phyloP scores from a whole-genome alignment of 2,329 filamentous ascomycete genomes.

The Colletotrichum sp. region DNA sequence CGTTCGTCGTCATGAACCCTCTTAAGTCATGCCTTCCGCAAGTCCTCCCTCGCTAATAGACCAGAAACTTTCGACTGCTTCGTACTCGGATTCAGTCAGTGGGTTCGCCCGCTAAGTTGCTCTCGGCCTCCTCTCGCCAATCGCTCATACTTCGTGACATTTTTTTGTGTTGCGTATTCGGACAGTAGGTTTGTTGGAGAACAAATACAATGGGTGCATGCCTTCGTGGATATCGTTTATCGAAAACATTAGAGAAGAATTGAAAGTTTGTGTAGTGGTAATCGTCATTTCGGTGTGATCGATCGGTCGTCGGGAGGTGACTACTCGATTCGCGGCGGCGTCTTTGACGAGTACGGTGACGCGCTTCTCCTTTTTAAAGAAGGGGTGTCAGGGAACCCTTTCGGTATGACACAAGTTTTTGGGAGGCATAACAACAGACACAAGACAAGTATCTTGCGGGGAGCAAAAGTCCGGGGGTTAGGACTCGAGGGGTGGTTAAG shows the following conservation, averaged over 20 bases:
- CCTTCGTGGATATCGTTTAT: conserved; percentile 14
- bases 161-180: neutral
- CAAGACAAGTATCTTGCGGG: neutral
- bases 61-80: fast-evolving
- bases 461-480: neutral
- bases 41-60: neutral
- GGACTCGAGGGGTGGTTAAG: neutral
- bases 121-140: neutral
- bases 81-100: neutral
- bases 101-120: fast-evolving
- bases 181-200: neutral
- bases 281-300: neutral
- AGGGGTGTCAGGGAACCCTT: conserved; percentile 14
- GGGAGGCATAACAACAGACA: neutral
- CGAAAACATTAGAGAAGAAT: neutral
- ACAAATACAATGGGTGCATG: neutral
- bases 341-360: conserved; percentile 37
- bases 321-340: conserved; percentile 50
- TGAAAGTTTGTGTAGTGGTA: neutral
- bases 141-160: neutral
- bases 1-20: neutral
- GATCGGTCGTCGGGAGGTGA: neutral
- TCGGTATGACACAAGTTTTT: neutral
- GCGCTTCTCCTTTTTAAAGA: conserved; percentile 35
- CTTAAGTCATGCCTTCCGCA: fast-evolving